These are phyloP conservation scores for Mycena pura DNA, from an alignment of 768 basidiomycete species.

Conservation along the genomic window DNA sequence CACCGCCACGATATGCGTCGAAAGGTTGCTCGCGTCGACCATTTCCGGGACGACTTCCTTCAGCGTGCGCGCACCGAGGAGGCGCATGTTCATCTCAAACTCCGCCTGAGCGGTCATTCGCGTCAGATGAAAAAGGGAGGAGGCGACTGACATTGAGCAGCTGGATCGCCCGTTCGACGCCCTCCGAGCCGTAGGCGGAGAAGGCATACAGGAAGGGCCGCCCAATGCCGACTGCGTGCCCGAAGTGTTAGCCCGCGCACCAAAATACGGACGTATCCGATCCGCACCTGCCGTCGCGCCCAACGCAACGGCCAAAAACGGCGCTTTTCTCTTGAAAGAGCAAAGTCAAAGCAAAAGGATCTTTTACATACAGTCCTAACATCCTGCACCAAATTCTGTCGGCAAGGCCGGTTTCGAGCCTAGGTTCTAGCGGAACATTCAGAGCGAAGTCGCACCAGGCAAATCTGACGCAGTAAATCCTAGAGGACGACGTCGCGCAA, in stretches of 20 bases:
- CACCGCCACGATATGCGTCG: slow-evolving; percentile 67
- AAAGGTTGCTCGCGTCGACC: slow-evolving; percentile 84
- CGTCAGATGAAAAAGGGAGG: background rate
- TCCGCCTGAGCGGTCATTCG: slow-evolving; percentile 72
- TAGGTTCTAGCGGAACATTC: no score
- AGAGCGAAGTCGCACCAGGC: no score
- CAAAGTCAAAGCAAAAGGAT: no score
- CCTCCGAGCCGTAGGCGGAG: slow-evolving; percentile 87
- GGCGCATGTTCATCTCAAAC: slow-evolving; percentile 97
- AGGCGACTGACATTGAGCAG: slow-evolving; percentile 66
- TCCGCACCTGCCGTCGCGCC: slow-evolving; percentile 83
- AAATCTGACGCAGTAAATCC: no score
- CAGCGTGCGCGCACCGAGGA: slow-evolving; percentile 84
- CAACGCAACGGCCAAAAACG: slow-evolving; percentile 81
- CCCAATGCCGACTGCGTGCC: slow-evolving; percentile 71
- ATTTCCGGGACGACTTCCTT: slow-evolving; percentile 84
- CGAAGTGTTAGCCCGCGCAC: no score
- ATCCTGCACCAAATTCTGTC: no score
- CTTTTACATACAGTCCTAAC: no score
- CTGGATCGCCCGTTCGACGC: slow-evolving; percentile 82
- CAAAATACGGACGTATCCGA: no score
- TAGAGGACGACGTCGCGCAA: no score
- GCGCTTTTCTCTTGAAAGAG: no score
- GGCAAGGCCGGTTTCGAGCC: no score
- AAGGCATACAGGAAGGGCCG: slow-evolving; percentile 90